phyloP scores from a whole-genome alignment of 768 basidiomycete species.

The Mycena galopus region DNA sequence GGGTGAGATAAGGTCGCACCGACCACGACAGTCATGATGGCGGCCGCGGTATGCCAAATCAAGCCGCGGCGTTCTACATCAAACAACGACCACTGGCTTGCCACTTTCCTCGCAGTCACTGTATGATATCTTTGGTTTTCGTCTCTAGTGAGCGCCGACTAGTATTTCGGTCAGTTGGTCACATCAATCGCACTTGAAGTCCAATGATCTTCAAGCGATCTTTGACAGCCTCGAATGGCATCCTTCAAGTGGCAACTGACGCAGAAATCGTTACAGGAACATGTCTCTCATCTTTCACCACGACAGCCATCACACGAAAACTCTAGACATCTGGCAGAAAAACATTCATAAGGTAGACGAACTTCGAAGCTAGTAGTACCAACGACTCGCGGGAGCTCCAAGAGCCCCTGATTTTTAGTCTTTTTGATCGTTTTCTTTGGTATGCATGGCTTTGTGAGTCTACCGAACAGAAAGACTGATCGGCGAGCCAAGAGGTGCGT shows the following conservation, averaged over 20 bases:
- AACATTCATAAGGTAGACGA: slow-evolving; percentile 85
- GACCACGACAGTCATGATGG: no score
- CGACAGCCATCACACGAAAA: slow-evolving; percentile 78
- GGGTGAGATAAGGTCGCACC: no score
- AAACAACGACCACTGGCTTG: no score
- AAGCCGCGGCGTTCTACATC: no score
- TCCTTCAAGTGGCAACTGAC: slow-evolving; percentile 70
- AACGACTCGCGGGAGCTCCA: slow-evolving; percentile 20
- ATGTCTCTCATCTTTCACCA: slow-evolving; percentile 88
- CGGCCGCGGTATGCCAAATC: no score
- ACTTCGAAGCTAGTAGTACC: slow-evolving; percentile 74
- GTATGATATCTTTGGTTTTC: no score
- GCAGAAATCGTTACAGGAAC: slow-evolving; percentile 77
- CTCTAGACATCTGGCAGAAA: slow-evolving; percentile 67
- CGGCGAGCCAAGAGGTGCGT: slow-evolving; percentile 26
- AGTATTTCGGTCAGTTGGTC: no score
- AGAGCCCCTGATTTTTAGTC: slow-evolving; percentile 54
- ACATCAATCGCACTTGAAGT: no score
- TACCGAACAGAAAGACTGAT: slow-evolving; percentile 30
- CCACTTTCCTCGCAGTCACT: no score
- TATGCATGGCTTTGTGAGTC: slow-evolving; percentile 47
- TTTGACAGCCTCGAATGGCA: no score
- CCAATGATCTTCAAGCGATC: no score
- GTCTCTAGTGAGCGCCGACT: no score
- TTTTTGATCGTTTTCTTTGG: slow-evolving; percentile 81